Evolutionary conservation across 257 asterid genomes (phyloP).

Genomic region (Fraxinus pennsylvanica): DNA sequence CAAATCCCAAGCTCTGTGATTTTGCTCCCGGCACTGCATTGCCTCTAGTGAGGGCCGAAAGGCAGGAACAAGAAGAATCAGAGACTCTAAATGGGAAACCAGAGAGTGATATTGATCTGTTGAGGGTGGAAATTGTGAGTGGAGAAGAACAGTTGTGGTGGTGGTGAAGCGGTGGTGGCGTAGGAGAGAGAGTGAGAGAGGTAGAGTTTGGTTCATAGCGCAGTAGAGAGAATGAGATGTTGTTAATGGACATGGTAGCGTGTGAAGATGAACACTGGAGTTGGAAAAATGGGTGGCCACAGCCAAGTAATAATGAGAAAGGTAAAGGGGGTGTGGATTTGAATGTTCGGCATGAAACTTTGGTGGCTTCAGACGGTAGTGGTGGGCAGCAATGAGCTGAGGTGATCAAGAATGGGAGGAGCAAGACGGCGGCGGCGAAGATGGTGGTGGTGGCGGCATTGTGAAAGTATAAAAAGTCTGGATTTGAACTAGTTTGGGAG

Average conservation of each 20-base stretch:
- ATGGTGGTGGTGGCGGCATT: constrained; percentile 36
- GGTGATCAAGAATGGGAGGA: constrained; percentile 26
- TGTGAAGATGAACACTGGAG: constrained; percentile 50
- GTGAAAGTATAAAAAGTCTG: constrained; percentile 36
- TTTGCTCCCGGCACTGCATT: neutral
- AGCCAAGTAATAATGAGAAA: constrained; percentile 72
- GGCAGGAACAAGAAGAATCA: constrained; percentile 78
- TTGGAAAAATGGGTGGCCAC: constrained; percentile 96
- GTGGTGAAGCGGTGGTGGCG: constrained; percentile 17
- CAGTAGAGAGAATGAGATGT: constrained; percentile 51
- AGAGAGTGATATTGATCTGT: constrained; percentile 53
- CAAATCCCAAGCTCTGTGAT: no score
- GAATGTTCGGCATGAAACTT: constrained; percentile 64
- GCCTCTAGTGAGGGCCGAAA: constrained; percentile 48
- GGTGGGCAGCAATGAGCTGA: constrained; percentile 36
- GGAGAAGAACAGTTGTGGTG: constrained; percentile 48
- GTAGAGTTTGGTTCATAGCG: constrained; percentile 58
- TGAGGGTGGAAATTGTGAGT: constrained; percentile 40
- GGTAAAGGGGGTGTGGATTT: constrained; percentile 68
- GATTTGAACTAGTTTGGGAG: constrained; percentile 35
- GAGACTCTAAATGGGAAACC: constrained; percentile 75
- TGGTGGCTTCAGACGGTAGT: constrained; percentile 23
- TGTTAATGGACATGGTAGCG: constrained; percentile 66
- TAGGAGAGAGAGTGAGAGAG: constrained; percentile 59
- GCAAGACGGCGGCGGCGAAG: constrained; percentile 23